Evolutionary conservation across 2,329 filamentous ascomycete genomes (phyloP).

Genomic region (Trichoderma simmonsii): DNA sequence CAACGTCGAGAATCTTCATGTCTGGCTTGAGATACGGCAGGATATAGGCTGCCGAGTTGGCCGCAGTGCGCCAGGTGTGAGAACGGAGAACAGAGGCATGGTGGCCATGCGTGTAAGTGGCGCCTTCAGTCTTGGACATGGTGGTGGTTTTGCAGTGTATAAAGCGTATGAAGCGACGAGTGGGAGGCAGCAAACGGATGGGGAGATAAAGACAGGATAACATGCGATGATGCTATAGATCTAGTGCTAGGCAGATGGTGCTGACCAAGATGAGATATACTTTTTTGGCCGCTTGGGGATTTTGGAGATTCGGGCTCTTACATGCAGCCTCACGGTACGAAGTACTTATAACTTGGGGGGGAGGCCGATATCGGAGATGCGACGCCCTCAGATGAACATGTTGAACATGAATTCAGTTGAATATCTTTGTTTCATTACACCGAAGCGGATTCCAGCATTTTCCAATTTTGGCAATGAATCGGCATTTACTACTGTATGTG

Average conservation of each 20-base stretch:
- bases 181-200: background rate
- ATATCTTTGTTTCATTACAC: background rate
- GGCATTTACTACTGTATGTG: background rate
- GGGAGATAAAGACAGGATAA: background rate
- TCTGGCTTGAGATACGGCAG: constrained; percentile 38
- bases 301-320: constrained; percentile 4
- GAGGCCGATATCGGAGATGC: constrained; percentile 18
- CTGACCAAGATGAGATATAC: constrained; percentile 3
- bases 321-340: background rate
- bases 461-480: background rate
- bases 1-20: constrained; percentile 44
- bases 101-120: constrained; percentile 39
- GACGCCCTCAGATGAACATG: background rate
- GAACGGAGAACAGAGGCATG: constrained; percentile 36
- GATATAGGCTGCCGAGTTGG: constrained; percentile 42
- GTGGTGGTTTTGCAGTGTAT: background rate
- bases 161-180: background rate
- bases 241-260: background rate
- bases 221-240: background rate
- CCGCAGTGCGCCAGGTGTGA: constrained; percentile 40
- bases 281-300: background rate
- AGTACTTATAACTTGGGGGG: background rate
- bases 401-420: background rate
- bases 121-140: constrained; percentile 18
- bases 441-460: background rate